Evolutionary conservation across 441 rosid species (phyloP).

Genomic region (Codiaeum variegatum): DNA sequence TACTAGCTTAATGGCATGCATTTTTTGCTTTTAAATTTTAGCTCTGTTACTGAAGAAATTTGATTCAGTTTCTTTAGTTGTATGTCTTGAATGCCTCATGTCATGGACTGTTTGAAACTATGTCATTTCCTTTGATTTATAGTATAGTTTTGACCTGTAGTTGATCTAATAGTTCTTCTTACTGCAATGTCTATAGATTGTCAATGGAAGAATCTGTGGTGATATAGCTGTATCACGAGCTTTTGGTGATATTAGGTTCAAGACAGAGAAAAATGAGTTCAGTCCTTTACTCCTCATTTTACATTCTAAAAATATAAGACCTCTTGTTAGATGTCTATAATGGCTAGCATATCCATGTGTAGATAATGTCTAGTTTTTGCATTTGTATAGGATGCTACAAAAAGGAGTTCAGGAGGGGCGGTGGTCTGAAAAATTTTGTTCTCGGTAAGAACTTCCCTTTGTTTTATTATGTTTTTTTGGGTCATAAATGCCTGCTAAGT

Average conservation of each 20-base stretch:
- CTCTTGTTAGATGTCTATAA: not conserved
- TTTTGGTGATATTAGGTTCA: slow-evolving; percentile 85
- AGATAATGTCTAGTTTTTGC: slow-evolving; percentile 11
- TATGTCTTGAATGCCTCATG: not conserved
- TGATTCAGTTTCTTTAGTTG: not conserved
- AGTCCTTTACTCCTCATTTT: slow-evolving; percentile 27
- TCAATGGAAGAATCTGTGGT: slow-evolving; percentile 89
- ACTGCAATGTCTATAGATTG: slow-evolving; percentile 39
- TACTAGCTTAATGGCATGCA: too few species aligned
- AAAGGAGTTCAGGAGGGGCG: slow-evolving; percentile 78
- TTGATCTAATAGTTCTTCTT: slow-evolving; percentile 15
- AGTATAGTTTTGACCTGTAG: not conserved
- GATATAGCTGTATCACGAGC: slow-evolving; percentile 95
- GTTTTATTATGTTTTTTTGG: not conserved
- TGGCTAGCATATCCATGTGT: not conserved
- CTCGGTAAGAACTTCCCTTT: slow-evolving; percentile 46
- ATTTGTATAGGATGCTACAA: slow-evolving; percentile 65
- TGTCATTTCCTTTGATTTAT: not conserved
- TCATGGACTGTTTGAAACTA: slow-evolving; percentile 2
- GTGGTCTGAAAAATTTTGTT: slow-evolving; percentile 84
- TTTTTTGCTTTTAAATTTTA: too few species aligned
- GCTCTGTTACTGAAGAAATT: not conserved
- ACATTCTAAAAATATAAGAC: not conserved
- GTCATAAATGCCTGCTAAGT: not conserved
- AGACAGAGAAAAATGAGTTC: slow-evolving; percentile 81